Evolutionary conservation across 1,139 yeast genomes (phyloP).

Genomic region (Pichia sp.): DNA sequence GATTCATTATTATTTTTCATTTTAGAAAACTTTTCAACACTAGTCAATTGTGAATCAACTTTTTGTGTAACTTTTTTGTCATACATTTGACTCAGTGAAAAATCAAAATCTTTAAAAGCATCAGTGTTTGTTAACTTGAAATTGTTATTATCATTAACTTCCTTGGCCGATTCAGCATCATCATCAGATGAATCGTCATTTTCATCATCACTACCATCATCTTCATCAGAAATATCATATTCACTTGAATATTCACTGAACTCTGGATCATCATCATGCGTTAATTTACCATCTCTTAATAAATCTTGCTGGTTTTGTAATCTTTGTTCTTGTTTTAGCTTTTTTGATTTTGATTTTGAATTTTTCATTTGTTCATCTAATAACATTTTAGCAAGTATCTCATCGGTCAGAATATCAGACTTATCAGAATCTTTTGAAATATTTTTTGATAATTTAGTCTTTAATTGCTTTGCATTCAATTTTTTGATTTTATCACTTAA

Average conservation of each 20-base stretch:
- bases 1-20: constrained; percentile 13
- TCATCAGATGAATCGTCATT: background rate
- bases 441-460: constrained; percentile 14
- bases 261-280: constrained; percentile 19
- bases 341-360: constrained; percentile 16
- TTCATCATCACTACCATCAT: background rate
- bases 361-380: constrained; percentile 17
- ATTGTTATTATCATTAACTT: constrained; percentile 12
- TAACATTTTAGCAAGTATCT: constrained; percentile 20
- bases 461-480: constrained; percentile 19
- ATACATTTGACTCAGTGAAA: constrained; percentile 18
- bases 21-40: constrained; percentile 19
- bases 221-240: constrained; percentile 8
- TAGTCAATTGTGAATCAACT: constrained; percentile 14
- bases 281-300: constrained; percentile 16
- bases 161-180: background rate
- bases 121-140: constrained; percentile 12
- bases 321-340: constrained; percentile 13
- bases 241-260: constrained; percentile 15
- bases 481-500: constrained; percentile 11
- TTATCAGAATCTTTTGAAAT: constrained; percentile 6
- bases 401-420: constrained; percentile 16
- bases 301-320: constrained; percentile 6
- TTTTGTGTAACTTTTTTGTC: constrained; percentile 21
- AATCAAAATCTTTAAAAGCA: constrained; percentile 13